These are phyloP conservation scores for Vanderwaltozyma verrucispora DNA, from an alignment of 805 yeast species.

Conservation along the genomic window DNA sequence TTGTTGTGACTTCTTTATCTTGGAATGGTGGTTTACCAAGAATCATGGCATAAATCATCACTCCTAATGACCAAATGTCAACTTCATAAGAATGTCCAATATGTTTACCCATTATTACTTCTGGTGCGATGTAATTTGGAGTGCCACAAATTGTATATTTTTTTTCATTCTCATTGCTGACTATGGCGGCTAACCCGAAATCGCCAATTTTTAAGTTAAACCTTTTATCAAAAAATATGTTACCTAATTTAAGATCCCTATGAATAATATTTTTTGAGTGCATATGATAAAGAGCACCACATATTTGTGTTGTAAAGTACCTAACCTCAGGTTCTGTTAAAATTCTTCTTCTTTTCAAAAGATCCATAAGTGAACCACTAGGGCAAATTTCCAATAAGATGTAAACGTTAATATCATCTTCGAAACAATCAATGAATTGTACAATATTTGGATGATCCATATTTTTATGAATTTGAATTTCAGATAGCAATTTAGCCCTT, in stretches of 20 bases:
- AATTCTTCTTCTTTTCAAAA: slow-evolving; percentile 73
- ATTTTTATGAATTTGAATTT: slow-evolving; percentile 88
- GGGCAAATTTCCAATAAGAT: slow-evolving; percentile 91
- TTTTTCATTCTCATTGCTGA: slow-evolving; percentile 59
- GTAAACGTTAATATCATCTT: slow-evolving; percentile 90
- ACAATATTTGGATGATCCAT: slow-evolving; percentile 86
- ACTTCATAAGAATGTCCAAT: slow-evolving; percentile 91
- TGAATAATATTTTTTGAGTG: slow-evolving; percentile 90
- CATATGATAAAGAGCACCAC: slow-evolving; percentile 89
- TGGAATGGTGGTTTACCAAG: slow-evolving; percentile 97
- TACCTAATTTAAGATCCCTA: slow-evolving; percentile 92
- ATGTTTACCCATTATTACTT: slow-evolving; percentile 78
- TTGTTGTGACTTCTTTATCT: slow-evolving; percentile 84
- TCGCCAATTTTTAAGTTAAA: slow-evolving; percentile 97
- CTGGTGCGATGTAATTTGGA: slow-evolving; percentile 98
- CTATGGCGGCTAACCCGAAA: slow-evolving; percentile 95
- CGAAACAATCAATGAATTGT: slow-evolving; percentile 91
- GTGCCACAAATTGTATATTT: slow-evolving; percentile 97
- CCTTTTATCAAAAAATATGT: slow-evolving; percentile 84
- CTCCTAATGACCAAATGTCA: slow-evolving; percentile 96
- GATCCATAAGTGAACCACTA: slow-evolving; percentile 88
- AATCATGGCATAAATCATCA: slow-evolving; percentile 87
- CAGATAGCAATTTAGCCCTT: slow-evolving; percentile 70
- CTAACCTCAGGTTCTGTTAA: slow-evolving; percentile 89
- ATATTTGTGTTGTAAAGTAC: slow-evolving; percentile 78